Evolutionary conservation across 352 stramenopile genomes (phyloP), one percentile per base, ranked within the genome.

Genomic region (Phytopythium vexans): DNA sequence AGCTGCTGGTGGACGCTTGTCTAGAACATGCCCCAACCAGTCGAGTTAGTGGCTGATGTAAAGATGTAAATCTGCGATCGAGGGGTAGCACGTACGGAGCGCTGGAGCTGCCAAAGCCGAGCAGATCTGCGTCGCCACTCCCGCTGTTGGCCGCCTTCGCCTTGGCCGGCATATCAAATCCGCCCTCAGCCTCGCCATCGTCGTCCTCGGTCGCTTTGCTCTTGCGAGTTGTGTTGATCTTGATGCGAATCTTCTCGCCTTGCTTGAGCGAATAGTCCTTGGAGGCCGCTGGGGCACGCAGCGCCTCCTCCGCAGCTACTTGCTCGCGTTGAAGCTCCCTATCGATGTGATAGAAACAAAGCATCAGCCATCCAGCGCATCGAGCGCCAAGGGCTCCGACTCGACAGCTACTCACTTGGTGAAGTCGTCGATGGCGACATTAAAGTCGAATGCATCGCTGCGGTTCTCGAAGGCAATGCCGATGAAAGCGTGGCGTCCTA

Each of bases 381-480:
- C 21, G 21, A 27, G 21, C 21, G 21, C 21, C 21, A 27, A 27
- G 21, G 2, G 2, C 21, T 27, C 21, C 21, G 21, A 27, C 21
- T 27, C 21, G 12, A 41, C 9, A 49, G 56, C n/a, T 41, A 65
- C 66, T 27, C 55, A 84, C 74, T 93, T 88, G 62, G 68, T 78
- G 55, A 88, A 80, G 72, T 98, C 89, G 52, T 97, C 88, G 16
- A 98, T 80, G 6, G 88, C 86, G 9, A 94, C 92, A 58, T 97
- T 98, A 62, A 98, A 98, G 70, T 98, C 92, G 73, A 98, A 98
- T 1, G 92, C 89, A 66, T 97, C 88, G 64, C 94, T 97, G 39
- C 92, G 77, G 59, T 98, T 92, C 67, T 97, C 94, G 54, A 98
- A 98, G 4, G 89, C 92, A 55, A 98, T 82, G 14, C 92, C 92